Percentiles rank a stretch among this genome's conserved stretches.
Conservation (phyloP, 768 basidiomycete species). For the Boletus coccyginus region DNA sequence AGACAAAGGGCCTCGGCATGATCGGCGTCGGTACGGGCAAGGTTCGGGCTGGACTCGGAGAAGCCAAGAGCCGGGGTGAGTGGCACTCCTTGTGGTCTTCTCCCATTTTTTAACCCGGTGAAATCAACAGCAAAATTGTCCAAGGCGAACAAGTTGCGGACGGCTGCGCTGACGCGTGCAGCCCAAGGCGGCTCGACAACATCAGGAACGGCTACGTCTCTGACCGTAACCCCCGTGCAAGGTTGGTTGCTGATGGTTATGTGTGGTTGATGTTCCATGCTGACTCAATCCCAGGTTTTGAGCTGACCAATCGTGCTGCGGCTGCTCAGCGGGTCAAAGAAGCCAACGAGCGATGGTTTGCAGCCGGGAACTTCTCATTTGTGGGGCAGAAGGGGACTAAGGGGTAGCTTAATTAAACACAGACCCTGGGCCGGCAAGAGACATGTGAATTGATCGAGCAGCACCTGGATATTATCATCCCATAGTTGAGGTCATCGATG, state of each 20-base stretch:
- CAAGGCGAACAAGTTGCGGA: slow-evolving; percentile 89
- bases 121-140: slow-evolving; percentile 81
- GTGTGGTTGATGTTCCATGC: background rate
- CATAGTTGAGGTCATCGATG: background rate
- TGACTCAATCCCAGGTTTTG: slow-evolving; percentile 57
- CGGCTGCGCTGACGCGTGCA: slow-evolving; percentile 76
- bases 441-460: background rate
- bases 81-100: slow-evolving; percentile 2
- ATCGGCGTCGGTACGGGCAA: slow-evolving; percentile 85
- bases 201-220: slow-evolving; percentile 86
- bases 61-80: slow-evolving; percentile 88
- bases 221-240: slow-evolving; percentile 95
- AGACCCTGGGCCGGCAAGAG: background rate
- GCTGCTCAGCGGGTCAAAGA: slow-evolving; percentile 87
- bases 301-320: slow-evolving; percentile 89
- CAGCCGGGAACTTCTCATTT: slow-evolving; percentile 79
- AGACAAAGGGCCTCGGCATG: slow-evolving; percentile 99
- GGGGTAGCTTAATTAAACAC: slow-evolving; percentile 17
- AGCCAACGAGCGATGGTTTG: slow-evolving; percentile 97
- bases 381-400: slow-evolving; percentile 52
- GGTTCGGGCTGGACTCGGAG: slow-evolving; percentile 83
- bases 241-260: slow-evolving; percentile 42
- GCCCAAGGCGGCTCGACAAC: slow-evolving; percentile 52
- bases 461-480: background rate
- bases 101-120: background rate